Conservation (phyloP, 257 asterid species). For the Penstemon davidsonii region DNA sequence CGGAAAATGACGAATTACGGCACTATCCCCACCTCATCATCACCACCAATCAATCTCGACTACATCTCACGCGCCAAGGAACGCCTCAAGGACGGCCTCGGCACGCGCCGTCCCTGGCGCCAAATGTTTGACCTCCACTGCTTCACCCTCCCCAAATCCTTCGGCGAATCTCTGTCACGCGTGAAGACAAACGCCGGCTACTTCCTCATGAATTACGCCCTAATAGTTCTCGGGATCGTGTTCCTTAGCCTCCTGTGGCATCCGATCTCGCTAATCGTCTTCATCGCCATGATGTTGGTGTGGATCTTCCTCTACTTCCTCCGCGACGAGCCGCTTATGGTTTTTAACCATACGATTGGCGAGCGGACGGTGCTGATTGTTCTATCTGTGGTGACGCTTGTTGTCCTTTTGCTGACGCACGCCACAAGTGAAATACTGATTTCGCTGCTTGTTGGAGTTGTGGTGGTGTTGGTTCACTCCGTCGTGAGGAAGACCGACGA, state of each 20-base stretch:
- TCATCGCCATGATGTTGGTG: conserved; percentile 59
- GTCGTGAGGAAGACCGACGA: conserved; percentile 73
- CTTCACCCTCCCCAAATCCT: conserved; percentile 45
- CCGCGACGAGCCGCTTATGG: conserved; percentile 72
- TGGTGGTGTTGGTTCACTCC: conserved; percentile 69
- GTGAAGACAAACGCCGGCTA: conserved; percentile 52
- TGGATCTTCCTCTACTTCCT: conserved; percentile 87
- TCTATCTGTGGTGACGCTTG: conserved; percentile 48
- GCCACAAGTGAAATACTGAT: conserved; percentile 61
- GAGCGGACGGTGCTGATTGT: conserved; percentile 65
- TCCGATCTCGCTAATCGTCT: conserved; percentile 83
- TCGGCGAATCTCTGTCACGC: conserved; percentile 49
- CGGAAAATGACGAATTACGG: conserved; percentile 74
- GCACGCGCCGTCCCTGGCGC: conserved; percentile 76
- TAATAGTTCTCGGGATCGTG: conserved; percentile 52
- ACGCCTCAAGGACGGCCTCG: conserved; percentile 65
- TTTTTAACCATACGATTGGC: conserved; percentile 55
- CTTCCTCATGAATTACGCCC: conserved; percentile 78
- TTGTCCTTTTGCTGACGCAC: conserved; percentile 56
- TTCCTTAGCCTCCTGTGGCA: conserved; percentile 86
- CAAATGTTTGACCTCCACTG: conserved; percentile 52
- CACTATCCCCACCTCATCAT: conserved; percentile 73
- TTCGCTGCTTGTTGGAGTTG: conserved; percentile 55
- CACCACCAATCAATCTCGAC: conserved; percentile 48
- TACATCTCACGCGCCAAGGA: conserved; percentile 77